A percentile compares a stretch with the other conserved stretches of the same genome.
These are phyloP conservation scores for Wallacemonas sp. DNA, from an alignment of 208 protist genomes.

Conservation along the genomic window DNA sequence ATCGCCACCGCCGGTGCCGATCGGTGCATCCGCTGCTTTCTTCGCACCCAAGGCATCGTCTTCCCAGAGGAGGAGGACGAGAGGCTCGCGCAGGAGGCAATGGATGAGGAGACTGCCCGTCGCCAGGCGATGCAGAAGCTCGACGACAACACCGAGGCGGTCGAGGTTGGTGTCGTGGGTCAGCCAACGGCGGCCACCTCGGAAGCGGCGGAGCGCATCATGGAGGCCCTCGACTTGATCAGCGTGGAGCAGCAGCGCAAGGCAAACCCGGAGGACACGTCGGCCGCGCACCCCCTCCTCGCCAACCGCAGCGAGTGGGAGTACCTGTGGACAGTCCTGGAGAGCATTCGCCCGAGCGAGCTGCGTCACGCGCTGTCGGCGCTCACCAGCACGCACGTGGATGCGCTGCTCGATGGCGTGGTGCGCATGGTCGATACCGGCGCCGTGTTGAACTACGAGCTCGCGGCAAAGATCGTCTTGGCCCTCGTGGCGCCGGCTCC, in stretches of 20 bases:
- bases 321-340: conserved; percentile 82
- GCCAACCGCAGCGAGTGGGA: conserved; percentile 71
- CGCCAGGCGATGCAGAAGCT: conserved; percentile 65
- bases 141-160: conserved; percentile 15
- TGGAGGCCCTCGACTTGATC: conserved; percentile 88
- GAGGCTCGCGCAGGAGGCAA: conserved; percentile 78
- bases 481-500: conserved; percentile 56
- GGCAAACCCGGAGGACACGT: conserved; percentile 50
- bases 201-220: conserved; percentile 79
- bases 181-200: conserved; percentile 66
- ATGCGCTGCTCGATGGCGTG: conserved; percentile 71
- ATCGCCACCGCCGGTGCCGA: conserved; percentile 79
- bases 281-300: conserved; percentile 62
- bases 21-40: conserved; percentile 74
- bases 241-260: conserved; percentile 79
- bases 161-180: conserved; percentile 70
- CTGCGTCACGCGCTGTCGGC: conserved; percentile 78
- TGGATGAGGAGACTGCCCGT: conserved; percentile 84
- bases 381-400: conserved; percentile 83
- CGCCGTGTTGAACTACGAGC: conserved; percentile 85
- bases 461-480: conserved; percentile 71
- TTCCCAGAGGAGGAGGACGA: conserved; percentile 91
- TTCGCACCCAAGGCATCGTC: conserved; percentile 88
- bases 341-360: conserved; percentile 80
- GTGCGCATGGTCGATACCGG: conserved; percentile 60